Conservation (phyloP, 23 red algal species). For the Rhodosorus marinus region DNA sequence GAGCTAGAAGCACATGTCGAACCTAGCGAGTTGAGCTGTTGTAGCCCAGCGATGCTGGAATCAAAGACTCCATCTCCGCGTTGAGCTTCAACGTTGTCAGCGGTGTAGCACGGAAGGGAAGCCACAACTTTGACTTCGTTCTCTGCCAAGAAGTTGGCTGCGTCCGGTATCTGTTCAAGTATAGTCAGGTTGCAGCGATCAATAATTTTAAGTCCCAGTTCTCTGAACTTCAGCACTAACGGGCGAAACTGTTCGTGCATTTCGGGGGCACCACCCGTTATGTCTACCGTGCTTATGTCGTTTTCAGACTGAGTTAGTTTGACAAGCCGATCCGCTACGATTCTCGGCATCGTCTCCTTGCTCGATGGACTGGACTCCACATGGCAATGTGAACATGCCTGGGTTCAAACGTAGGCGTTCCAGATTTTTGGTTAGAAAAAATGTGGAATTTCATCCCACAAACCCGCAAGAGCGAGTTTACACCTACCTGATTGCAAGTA, state of each 20-base stretch:
- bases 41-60: slow-evolving; percentile 45
- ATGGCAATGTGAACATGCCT: slow-evolving; percentile 88
- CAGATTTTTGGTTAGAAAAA: no score
- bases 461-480: no score
- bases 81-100: slow-evolving; percentile 71
- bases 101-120: slow-evolving; percentile 73
- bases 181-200: slow-evolving; percentile 94
- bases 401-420: no score
- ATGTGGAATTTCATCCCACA: no score
- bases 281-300: slow-evolving; percentile 43
- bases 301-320: slow-evolving; percentile 14
- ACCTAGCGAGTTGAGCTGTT: slow-evolving; percentile 36
- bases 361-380: slow-evolving; percentile 86
- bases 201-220: slow-evolving; percentile 25
- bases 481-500: slow-evolving; percentile 90
- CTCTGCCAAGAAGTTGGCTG: slow-evolving; percentile 38
- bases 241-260: slow-evolving; percentile 63
- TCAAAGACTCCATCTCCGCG: slow-evolving; percentile 72
- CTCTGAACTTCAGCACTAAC: slow-evolving; percentile 19
- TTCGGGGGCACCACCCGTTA: slow-evolving; percentile 95
- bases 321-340: slow-evolving; percentile 49
- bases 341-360: slow-evolving; percentile 49
- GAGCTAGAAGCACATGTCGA: no score
- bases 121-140: slow-evolving; percentile 66
- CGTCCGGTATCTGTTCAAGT: slow-evolving; percentile 22